Conservation (phyloP, 2,329 filamentous ascomycete genomes). For the Dothideomycetes sp. region DNA sequence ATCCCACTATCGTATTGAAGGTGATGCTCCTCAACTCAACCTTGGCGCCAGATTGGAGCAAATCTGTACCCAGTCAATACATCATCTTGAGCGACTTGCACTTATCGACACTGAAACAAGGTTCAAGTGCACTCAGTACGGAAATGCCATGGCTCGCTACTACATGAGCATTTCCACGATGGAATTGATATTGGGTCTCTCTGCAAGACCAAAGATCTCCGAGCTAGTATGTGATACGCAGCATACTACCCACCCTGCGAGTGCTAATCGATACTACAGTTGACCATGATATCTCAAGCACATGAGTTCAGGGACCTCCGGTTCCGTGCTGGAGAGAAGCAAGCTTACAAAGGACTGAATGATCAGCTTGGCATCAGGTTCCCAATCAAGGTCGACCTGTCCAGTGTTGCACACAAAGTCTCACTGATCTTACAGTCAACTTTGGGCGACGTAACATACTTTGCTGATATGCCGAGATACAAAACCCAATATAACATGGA, state of each 20-base stretch:
- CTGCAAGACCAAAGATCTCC: conserved; percentile 51
- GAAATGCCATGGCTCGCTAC: conserved; percentile 73
- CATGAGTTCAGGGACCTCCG: conserved; percentile 64
- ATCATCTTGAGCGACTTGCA: conserved; percentile 50
- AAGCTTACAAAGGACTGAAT: conserved; percentile 63
- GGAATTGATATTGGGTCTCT: conserved; percentile 57
- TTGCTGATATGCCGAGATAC: conserved; percentile 48
- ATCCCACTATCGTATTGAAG: conserved; percentile 57
- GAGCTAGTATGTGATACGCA: conserved; percentile 51
- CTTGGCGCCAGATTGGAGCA: conserved; percentile 57
- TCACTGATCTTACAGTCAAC: conserved; percentile 69
- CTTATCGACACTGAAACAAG: conserved; percentile 44
- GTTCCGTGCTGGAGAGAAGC: conserved; percentile 60
- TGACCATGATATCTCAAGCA: conserved; percentile 58
- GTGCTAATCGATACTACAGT: conserved; percentile 34
- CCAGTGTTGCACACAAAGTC: conserved; percentile 61
- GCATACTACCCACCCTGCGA: not conserved
- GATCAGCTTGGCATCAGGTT: conserved; percentile 59
- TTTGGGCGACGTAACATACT: conserved; percentile 57
- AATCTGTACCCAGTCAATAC: conserved; percentile 62
- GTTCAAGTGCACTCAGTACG: conserved; percentile 61
- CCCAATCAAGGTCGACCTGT: conserved; percentile 59
- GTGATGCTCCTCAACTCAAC: conserved; percentile 38
- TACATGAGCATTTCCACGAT: conserved; percentile 75
- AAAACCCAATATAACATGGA: conserved; percentile 52